Evolutionary conservation across 192 early-diverging fungal species (phyloP), one percentile per base, ranked within the genome.

Genomic region (Rhizoclosmatium globosum): DNA sequence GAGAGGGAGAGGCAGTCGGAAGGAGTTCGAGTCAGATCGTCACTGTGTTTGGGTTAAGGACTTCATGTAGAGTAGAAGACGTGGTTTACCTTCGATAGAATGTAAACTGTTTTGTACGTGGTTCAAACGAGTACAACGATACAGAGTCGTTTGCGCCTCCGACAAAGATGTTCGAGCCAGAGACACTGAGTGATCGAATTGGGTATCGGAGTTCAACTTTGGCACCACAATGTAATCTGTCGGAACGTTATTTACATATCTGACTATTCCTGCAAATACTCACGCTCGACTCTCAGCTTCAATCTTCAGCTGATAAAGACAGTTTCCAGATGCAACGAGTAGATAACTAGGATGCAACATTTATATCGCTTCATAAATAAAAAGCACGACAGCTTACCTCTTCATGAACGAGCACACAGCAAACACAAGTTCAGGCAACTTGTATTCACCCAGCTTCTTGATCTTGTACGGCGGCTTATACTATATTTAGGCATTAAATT

Each of bases 281-380:
- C 66, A 88, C 87, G 82, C 79, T 67, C 87, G 69, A 4, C 82
- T 83, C 17, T 57, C 48, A n/a, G 85, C 81, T 60, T 88, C 85
- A 50, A 88, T 88, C 56, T 88, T 88, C 6, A 88, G 76, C 67
- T 84, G 85, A 53, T 84, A 82, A 41, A 88, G 60, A 13, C 19
- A 53, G 47, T 79, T 68, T 38, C 81, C 83, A 13, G 83, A 79
- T 4, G 83, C 84, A 17, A 69, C 83, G 11, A 88, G 70, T 6
- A 88, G 76, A 64, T 88, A 88, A 61, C 86, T 87, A 47, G 2
- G 23, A 7, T 9, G 19, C 53, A 7, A 19, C 53, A n/a, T 19
- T 56, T 19, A 19, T 19, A 56, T 19, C 53, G 7, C 53, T 19
- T 56, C 53, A 56, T 46, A 71, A 48, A 17, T n/a, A 64, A 42